phyloP scores from a whole-genome alignment of 208 protist genomes.

The Trypanosoma vivax region DNA sequence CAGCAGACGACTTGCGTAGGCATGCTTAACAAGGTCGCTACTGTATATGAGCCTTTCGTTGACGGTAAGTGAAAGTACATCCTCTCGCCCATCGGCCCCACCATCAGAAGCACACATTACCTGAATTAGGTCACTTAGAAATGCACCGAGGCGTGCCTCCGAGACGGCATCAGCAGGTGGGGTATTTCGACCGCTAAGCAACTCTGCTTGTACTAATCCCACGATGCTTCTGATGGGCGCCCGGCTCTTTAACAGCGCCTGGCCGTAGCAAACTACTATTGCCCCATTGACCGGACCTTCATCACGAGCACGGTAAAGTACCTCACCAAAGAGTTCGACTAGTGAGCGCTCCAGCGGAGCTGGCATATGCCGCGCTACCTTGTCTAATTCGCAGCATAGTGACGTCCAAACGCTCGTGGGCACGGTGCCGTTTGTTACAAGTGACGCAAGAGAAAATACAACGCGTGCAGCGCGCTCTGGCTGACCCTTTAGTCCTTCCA shows the following conservation, averaged over 20 bases:
- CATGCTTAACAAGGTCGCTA: conserved; percentile 67
- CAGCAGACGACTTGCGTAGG: conserved; percentile 33
- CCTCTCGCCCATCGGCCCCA: conserved; percentile 1
- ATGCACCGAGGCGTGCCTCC: conserved; percentile 45
- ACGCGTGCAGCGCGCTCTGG: conserved; percentile 21
- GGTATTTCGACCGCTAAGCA: conserved; percentile 52
- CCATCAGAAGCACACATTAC: conserved; percentile 16
- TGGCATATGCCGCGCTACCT: conserved; percentile 22
- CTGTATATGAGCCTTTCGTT: conserved; percentile 36
- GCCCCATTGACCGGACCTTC: conserved; percentile 35
- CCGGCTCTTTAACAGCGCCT: conserved; percentile 43
- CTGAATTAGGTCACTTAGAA: conserved; percentile 73
- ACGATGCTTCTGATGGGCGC: conserved; percentile 26
- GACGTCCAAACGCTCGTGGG: conserved; percentile 24
- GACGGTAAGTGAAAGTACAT: conserved; percentile 1
- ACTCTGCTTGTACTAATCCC: conserved; percentile 52
- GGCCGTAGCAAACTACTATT: conserved; percentile 52
- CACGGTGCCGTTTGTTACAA: conserved; percentile 13
- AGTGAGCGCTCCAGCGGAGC: conserved; percentile 39
- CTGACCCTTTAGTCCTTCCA: conserved; percentile 20
- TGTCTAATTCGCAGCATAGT: conserved; percentile 21
- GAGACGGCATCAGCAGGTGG: conserved; percentile 15
- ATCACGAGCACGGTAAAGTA: conserved; percentile 38
- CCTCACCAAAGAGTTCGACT: conserved; percentile 51
- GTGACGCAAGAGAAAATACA: conserved; percentile 9